Percentiles rank a stretch among this genome's conserved stretches.
phyloP scores from a whole-genome alignment of 192 early-diverging fungal species.

The Gigaspora rosea region DNA sequence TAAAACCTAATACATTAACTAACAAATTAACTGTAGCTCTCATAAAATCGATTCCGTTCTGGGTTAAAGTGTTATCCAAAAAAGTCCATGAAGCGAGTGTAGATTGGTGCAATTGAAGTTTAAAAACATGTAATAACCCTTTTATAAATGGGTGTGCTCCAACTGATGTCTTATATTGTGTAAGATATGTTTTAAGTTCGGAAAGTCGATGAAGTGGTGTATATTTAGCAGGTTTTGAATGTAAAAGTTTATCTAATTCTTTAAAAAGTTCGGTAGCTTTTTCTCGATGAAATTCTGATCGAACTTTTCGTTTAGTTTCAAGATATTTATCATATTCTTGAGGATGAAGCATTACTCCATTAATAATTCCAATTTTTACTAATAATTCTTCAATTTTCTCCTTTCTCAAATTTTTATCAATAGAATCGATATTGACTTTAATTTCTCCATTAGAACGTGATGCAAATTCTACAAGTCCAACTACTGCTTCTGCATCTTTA shows the following conservation, averaged over 20 bases:
- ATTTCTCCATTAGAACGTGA: constrained; percentile 10
- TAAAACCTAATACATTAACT: constrained; percentile 20
- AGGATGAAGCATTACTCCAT: constrained; percentile 3
- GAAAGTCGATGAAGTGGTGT: constrained; percentile 8
- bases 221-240: constrained; percentile 22
- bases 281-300: constrained; percentile 15
- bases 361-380: constrained; percentile 5
- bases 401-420: not conserved
- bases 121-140: not conserved
- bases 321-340: constrained; percentile 13
- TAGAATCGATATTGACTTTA: not conserved
- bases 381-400: not conserved
- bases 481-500: not conserved
- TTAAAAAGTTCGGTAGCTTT: not conserved
- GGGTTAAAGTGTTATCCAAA: constrained; percentile 30
- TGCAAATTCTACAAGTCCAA: constrained; percentile 25
- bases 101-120: constrained; percentile 11
- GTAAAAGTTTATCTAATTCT: constrained; percentile 21
- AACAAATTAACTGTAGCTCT: constrained; percentile 26
- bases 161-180: constrained; percentile 15
- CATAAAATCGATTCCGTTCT: constrained; percentile 30
- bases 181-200: constrained; percentile 12
- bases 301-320: constrained; percentile 11
- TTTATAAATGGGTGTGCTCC: constrained; percentile 23
- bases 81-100: constrained; percentile 23